Conservation (phyloP, 345 rosid genomes). For the Eucalyptus virginea region DNA sequence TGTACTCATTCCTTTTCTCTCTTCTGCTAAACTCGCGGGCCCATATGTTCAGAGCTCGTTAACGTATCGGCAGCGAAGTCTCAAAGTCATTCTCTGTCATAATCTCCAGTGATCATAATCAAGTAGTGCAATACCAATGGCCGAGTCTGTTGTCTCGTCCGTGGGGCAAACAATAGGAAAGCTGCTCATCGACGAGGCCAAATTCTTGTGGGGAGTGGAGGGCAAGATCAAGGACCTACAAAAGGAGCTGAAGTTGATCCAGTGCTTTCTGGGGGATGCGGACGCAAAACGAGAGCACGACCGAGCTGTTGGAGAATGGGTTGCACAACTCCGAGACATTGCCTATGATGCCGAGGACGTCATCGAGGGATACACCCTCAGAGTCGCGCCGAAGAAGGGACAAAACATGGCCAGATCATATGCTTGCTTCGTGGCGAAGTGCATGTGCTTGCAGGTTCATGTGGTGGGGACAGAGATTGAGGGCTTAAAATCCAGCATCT, state of each 20-base stretch:
- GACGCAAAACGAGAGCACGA: not conserved
- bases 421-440: not conserved
- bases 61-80: not conserved
- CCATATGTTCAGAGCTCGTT: not conserved
- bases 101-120: not conserved
- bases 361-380: not conserved
- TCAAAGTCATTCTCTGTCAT: not conserved
- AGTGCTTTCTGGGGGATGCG: not conserved
- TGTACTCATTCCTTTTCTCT: not conserved
- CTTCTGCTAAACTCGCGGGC: not conserved
- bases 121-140: not conserved
- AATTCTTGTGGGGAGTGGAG: not conserved
- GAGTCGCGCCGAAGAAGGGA: not conserved
- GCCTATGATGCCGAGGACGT: conserved; percentile 4
- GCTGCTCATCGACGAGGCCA: not conserved
- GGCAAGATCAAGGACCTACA: not conserved
- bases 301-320: not conserved
- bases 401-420: not conserved
- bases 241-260: not conserved
- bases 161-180: not conserved
- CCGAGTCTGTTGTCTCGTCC: not conserved
- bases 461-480: conserved; percentile 3
- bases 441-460: not conserved
- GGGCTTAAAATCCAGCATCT: conserved; percentile 17
- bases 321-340: not conserved